Evolutionary conservation across 2,329 filamentous ascomycete genomes (phyloP).

Genomic region (Blumeria graminis): DNA sequence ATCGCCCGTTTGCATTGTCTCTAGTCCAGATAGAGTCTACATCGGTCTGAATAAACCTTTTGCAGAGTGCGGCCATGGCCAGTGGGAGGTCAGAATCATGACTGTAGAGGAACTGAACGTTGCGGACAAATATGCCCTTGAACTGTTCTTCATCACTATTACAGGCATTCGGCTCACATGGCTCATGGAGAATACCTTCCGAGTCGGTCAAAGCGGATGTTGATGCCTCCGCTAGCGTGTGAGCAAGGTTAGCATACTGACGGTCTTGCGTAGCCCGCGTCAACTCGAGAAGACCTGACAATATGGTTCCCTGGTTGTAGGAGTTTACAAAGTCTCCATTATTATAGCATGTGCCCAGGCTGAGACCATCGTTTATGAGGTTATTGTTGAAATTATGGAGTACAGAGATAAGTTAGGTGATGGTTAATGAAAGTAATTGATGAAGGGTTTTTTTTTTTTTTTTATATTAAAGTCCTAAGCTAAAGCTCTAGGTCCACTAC

Average conservation of each 20-base stretch:
- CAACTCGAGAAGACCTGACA: conserved; percentile 22
- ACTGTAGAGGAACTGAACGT: conserved; percentile 31
- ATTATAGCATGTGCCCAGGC: conserved; percentile 24
- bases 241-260: conserved; percentile 23
- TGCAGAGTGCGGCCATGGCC: conserved; percentile 25
- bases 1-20: conserved; percentile 25
- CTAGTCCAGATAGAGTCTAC: conserved; percentile 41
- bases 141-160: conserved; percentile 20
- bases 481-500: too few species aligned
- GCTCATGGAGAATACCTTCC: conserved; percentile 26
- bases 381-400: too few species aligned
- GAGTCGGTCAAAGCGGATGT: conserved; percentile 21
- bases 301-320: conserved; percentile 37
- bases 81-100: conserved; percentile 12
- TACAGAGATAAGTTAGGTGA: too few species aligned
- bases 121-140: conserved; percentile 19
- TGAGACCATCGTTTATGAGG: conserved; percentile 20
- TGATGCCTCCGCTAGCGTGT: conserved; percentile 28
- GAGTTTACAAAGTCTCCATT: conserved; percentile 21
- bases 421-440: too few species aligned
- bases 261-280: conserved; percentile 20
- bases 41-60: conserved; percentile 31
- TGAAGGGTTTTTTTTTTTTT: too few species aligned
- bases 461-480: too few species aligned
- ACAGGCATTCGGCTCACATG: conserved; percentile 24